Conservation (phyloP, 306 rosid species). For the Sechiopsis laciniata region DNA sequence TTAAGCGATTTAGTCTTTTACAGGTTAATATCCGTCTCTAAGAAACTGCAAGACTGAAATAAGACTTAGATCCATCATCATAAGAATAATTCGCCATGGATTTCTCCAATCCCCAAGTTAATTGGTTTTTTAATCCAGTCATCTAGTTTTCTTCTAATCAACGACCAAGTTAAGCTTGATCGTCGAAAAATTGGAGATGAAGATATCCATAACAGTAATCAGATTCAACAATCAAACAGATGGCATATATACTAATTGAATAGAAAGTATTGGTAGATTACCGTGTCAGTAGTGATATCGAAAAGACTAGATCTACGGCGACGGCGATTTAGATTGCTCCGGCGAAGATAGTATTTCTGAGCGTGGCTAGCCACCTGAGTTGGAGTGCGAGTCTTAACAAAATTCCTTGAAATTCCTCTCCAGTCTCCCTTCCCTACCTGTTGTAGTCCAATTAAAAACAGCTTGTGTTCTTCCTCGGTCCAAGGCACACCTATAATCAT, state of each 20-base stretch:
- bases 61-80: slow-evolving; percentile 8
- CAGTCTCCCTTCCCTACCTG: slow-evolving; percentile 97
- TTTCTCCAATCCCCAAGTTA: neutral
- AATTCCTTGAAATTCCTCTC: slow-evolving; percentile 95
- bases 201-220: too few relatives aligned
- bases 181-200: neutral
- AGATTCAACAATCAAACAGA: neutral
- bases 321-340: slow-evolving; percentile 86
- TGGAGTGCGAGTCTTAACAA: slow-evolving; percentile 94
- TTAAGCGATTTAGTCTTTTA: neutral
- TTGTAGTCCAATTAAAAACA: slow-evolving; percentile 83
- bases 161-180: neutral
- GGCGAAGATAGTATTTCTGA: slow-evolving; percentile 92
- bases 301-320: slow-evolving; percentile 99
- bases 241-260: neutral
- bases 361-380: slow-evolving; percentile 99
- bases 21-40: neutral
- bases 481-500: slow-evolving; percentile 74
- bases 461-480: slow-evolving; percentile 98
- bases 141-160: neutral
- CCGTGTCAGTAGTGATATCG: slow-evolving; percentile 92
- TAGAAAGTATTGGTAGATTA: slow-evolving; percentile 21
- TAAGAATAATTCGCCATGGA: neutral
- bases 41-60: neutral
- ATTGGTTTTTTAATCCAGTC: neutral